Evolutionary conservation across 306 rosid species (phyloP).

Genomic region (Dryas alaskensis): DNA sequence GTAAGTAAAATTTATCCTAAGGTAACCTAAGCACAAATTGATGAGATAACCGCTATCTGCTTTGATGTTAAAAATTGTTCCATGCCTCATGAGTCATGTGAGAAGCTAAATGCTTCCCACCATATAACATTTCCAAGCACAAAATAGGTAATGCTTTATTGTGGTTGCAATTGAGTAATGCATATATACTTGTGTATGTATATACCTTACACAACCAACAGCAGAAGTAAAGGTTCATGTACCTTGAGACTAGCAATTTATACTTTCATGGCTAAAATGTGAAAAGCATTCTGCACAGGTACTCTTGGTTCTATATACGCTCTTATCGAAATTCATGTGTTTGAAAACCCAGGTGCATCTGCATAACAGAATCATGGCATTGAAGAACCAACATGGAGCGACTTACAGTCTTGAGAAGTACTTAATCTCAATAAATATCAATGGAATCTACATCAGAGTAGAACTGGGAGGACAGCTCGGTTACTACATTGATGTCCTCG

Average conservation of each 20-base stretch:
- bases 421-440: slow-evolving; percentile 70
- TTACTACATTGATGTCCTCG: slow-evolving; percentile 67
- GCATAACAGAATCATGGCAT: slow-evolving; percentile 67
- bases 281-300: not conserved
- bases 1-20: not conserved
- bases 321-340: slow-evolving; percentile 24
- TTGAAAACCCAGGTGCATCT: slow-evolving; percentile 71
- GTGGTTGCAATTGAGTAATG: not conserved
- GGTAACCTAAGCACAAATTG: not conserved
- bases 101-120: not conserved
- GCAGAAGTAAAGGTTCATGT: not conserved
- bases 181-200: not conserved
- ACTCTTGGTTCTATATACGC: not conserved
- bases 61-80: not conserved
- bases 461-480: slow-evolving; percentile 89
- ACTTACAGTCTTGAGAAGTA: slow-evolving; percentile 87
- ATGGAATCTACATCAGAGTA: slow-evolving; percentile 80
- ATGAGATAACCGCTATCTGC: not conserved
- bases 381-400: slow-evolving; percentile 80
- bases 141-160: not conserved
- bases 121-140: not conserved
- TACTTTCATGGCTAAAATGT: not conserved
- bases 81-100: not conserved
- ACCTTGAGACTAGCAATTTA: not conserved
- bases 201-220: not conserved